Evolutionary conservation across 306 rosid species (phyloP).

Genomic region (Pachyrhizus erosus): DNA sequence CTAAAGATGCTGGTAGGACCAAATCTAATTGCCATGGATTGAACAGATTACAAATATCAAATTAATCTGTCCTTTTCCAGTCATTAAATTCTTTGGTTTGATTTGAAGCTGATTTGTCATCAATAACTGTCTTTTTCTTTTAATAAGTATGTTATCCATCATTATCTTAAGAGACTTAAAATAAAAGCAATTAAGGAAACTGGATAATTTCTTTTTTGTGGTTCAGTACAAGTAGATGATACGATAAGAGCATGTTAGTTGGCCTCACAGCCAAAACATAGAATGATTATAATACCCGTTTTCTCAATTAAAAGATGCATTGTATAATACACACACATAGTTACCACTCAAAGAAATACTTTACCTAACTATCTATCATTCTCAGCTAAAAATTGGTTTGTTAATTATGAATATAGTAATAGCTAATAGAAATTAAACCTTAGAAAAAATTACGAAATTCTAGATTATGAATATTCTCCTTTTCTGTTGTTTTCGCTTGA

Average conservation of each 20-base stretch:
- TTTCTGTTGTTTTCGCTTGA: background rate
- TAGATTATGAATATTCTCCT: background rate
- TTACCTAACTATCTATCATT: too few relatives aligned
- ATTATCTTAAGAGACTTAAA: constrained; percentile 40
- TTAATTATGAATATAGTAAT: too few relatives aligned
- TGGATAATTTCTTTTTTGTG: background rate
- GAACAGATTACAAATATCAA: constrained; percentile 24
- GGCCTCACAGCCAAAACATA: background rate
- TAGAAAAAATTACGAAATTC: background rate
- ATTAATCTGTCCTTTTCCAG: constrained; percentile 36
- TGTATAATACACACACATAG: background rate
- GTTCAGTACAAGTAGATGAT: constrained; percentile 18
- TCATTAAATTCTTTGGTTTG: constrained; percentile 34
- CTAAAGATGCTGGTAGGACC: constrained; percentile 46
- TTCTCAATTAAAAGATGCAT: constrained; percentile 3
- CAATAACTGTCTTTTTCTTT: constrained; percentile 42
- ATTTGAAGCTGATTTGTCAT: constrained; percentile 41
- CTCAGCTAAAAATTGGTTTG: too few relatives aligned
- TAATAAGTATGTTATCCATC: constrained; percentile 42
- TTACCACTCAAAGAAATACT: background rate
- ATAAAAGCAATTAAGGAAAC: constrained; percentile 28
- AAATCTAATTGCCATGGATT: constrained; percentile 41
- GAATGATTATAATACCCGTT: background rate
- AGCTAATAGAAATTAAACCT: background rate
- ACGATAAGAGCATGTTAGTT: constrained; percentile 25